Base-by-base conservation (phyloP, 139 green algal species). In the Tetradesmus obliquus region DNA sequence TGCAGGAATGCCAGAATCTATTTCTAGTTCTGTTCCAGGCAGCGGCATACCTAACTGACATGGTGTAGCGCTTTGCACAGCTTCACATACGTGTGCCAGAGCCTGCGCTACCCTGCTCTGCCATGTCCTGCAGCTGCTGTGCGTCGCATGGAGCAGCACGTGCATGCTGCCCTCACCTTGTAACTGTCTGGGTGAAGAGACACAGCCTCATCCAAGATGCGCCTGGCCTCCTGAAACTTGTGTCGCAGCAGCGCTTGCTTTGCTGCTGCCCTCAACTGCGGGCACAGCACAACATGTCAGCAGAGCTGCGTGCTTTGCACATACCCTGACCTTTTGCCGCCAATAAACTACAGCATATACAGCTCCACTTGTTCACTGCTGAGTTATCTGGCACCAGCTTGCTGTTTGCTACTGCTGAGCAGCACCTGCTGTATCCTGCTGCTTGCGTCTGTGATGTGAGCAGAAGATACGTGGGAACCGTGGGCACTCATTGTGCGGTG, bases 231-330 rank as follows among this genome's bases (percentile, higher is more conserved):
- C 7, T n/a, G 45, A 12, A 90, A 90, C 15, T 72, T 79, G 54
- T 84, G 86, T 3, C 53, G 76, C 54, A 84, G 51, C 72, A 90
- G 51, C 9, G 71, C 69, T 54, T 84, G 86, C 71, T 90, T 90
- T 10, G 86, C 86, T 55, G 69, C 86, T 84, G 71, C 24, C 15
- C 54, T 79, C 51, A 90, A 58, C 86, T 90, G 71, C 86, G 62
- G 13, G 19, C 12, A 20, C 22, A 62, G 7, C 60, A 71, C 8
- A 15, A 22, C 2, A 19, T 71, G 60, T 15, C 10, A 19, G 60
- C 60, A 71, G 0, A 13, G 60, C 60, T 15, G 60, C 60, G 32
- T 71, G 60, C 60, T 4, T 3, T 19, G 3, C 19, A 19, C 7
- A 71, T 3, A 71, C 10, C 19, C 60, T 45, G 32, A 45, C 0